phyloP scores from a whole-genome alignment of 768 basidiomycete species.

The Agaricus blazei region DNA sequence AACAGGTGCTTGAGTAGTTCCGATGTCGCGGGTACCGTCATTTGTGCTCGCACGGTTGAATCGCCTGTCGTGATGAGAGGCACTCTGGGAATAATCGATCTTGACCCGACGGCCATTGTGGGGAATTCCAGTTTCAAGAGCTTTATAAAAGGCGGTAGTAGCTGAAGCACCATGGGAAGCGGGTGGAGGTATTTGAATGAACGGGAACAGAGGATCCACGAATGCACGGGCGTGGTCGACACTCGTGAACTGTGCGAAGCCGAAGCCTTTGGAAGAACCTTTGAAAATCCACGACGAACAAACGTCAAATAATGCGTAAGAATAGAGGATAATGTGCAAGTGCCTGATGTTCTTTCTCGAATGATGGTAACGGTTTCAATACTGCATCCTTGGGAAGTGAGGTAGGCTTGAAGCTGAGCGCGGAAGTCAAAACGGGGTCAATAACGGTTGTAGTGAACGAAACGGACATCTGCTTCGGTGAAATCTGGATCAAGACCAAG shows the following conservation, averaged over 20 bases:
- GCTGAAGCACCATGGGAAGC: constrained; percentile 84
- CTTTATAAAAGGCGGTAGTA: constrained; percentile 65
- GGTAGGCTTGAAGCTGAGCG: constrained; percentile 72
- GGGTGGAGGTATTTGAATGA: constrained; percentile 88
- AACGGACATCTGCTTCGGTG: constrained; percentile 84
- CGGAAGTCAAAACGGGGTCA: constrained; percentile 15
- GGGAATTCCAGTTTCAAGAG: constrained; percentile 62
- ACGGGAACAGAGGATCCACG: constrained; percentile 86
- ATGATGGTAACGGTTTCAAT: constrained; percentile 92
- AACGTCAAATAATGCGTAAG: constrained; percentile 70
- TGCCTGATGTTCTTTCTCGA: constrained; percentile 94
- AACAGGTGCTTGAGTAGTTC: constrained; percentile 75
- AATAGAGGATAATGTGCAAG: constrained; percentile 77
- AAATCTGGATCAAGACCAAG: constrained; percentile 91
- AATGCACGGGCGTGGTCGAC: constrained; percentile 87
- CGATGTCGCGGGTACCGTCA: constrained; percentile 96
- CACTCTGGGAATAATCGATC: constrained; percentile 92
- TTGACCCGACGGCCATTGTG: constrained; percentile 85
- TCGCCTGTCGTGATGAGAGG: constrained; percentile 63
- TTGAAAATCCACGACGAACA: constrained; percentile 58
- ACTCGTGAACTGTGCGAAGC: constrained; percentile 90
- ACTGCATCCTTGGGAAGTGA: constrained; percentile 65
- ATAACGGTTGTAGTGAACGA: constrained; percentile 28
- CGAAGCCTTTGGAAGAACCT: constrained; percentile 95
- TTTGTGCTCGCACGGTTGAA: constrained; percentile 64